These are phyloP conservation scores for Heterobasidion annosum DNA, from an alignment of 1,284 basidiomycete genomes.

Conservation along the genomic window DNA sequence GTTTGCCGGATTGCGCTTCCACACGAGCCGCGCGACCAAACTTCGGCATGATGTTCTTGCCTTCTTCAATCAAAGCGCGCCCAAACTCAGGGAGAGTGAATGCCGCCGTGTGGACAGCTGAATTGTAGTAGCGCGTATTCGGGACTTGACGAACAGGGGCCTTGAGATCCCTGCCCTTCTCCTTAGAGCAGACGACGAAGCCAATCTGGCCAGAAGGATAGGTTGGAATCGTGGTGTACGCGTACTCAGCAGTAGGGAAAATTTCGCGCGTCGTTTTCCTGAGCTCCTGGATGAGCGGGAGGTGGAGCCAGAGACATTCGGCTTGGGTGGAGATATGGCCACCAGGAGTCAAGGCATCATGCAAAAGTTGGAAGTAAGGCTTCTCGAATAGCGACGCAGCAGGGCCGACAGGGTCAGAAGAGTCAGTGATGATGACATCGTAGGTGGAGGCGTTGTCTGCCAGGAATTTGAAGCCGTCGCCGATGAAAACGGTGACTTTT, in stretches of 20 bases:
- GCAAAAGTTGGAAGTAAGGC: slow-evolving; percentile 93
- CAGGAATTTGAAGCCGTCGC: slow-evolving; percentile 97
- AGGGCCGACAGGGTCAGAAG: slow-evolving; percentile 96
- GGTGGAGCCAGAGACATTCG: slow-evolving; percentile 94
- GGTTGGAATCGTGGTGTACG: slow-evolving; percentile 95
- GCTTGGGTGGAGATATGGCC: slow-evolving; percentile 96
- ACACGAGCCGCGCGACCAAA: slow-evolving; percentile 47
- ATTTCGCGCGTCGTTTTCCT: slow-evolving; percentile 66
- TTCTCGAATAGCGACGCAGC: slow-evolving; percentile 94
- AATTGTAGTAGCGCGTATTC: slow-evolving; percentile 83
- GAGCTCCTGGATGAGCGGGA: slow-evolving; percentile 81
- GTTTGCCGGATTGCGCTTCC: slow-evolving; percentile 24
- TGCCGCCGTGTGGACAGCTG: slow-evolving; percentile 73
- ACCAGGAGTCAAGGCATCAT: slow-evolving; percentile 83
- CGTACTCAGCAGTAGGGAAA: slow-evolving; percentile 87
- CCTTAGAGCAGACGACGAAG: slow-evolving; percentile 88
- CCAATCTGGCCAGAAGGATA: slow-evolving; percentile 98
- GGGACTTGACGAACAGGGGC: slow-evolving; percentile 65
- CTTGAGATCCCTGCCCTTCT: slow-evolving; percentile 58
- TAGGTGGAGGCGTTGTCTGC: slow-evolving; percentile 84
- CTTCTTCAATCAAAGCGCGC: slow-evolving; percentile 65
- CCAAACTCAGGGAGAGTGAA: slow-evolving; percentile 94
- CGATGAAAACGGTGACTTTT: slow-evolving; percentile 84
- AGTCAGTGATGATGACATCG: slow-evolving; percentile 99
- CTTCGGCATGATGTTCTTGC: slow-evolving; percentile 57